phyloP scores from a whole-genome alignment of 192 early-diverging fungal species.

The Pilobolus umbonatus region DNA sequence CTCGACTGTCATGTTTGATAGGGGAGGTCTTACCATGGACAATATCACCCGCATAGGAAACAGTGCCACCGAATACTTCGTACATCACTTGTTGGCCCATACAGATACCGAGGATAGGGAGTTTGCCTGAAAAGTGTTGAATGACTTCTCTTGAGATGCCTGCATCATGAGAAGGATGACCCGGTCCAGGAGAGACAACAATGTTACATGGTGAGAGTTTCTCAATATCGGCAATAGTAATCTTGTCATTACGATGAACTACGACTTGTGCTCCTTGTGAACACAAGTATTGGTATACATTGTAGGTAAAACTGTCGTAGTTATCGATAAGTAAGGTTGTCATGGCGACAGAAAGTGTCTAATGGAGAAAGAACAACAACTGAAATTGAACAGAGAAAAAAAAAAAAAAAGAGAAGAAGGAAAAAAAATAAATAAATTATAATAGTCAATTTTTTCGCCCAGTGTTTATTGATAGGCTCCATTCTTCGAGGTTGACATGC shows the following conservation, averaged over 20 bases:
- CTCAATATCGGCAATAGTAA: conserved; percentile 79
- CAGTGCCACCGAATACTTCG: conserved; percentile 91
- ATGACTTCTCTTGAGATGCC: conserved; percentile 90
- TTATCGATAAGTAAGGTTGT: conserved; percentile 90
- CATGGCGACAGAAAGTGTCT: conserved; percentile 24
- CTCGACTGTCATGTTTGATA: conserved; percentile 88
- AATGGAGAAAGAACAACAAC: neutral
- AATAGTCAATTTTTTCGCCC: neutral
- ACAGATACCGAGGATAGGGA: conserved; percentile 97
- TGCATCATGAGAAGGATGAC: conserved; percentile 84
- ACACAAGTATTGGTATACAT: conserved; percentile 93
- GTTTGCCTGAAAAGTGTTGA: conserved; percentile 82
- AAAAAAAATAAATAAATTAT: neutral
- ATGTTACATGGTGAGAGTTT: conserved; percentile 87
- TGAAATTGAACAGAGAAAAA: neutral
- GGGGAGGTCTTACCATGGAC: conserved; percentile 93
- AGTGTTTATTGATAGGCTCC: neutral
- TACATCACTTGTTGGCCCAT: conserved; percentile 98
- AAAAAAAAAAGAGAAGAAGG: conserved; percentile 6
- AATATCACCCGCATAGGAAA: conserved; percentile 92
- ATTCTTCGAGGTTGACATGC: neutral
- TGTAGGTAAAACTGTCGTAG: conserved; percentile 99
- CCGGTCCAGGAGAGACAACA: conserved; percentile 96
- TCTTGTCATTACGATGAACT: conserved; percentile 92
- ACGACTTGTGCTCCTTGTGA: conserved; percentile 87